A percentile compares a stretch with the other conserved stretches of the same genome.
phyloP scores from a whole-genome alignment of 257 asterid species.

The Solanum bulbocastanum region DNA sequence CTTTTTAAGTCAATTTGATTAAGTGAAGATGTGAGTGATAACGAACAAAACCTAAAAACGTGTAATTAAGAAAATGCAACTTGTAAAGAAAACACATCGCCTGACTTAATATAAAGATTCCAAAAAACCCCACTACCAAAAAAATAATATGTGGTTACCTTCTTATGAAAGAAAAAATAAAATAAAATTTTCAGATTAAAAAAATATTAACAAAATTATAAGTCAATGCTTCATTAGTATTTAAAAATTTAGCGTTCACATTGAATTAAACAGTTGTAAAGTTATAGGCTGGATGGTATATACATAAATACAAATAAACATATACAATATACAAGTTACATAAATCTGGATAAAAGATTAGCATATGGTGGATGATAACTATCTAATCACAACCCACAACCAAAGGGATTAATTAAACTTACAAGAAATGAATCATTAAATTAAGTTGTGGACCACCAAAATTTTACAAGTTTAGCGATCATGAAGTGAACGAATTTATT shows the following conservation, averaged over 20 bases:
- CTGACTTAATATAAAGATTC: not conserved
- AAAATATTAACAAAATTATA: not conserved
- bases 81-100: not conserved
- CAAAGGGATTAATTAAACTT: not conserved
- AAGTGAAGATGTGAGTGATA: not conserved
- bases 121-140: conserved; percentile 3
- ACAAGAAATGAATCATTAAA: not conserved
- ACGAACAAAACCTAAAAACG: not conserved
- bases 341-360: not conserved
- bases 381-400: not conserved
- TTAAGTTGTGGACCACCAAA: not conserved
- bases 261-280: not conserved
- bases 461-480: not conserved
- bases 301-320: not conserved
- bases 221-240: conserved; percentile 3
- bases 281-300: conserved; percentile 10
- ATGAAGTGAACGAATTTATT: not conserved
- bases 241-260: not conserved
- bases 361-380: not conserved
- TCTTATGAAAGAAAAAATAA: not conserved
- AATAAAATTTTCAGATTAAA: not conserved
- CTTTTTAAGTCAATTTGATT: not conserved
- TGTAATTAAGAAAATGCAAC: not conserved
- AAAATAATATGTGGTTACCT: not conserved
- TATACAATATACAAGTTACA: not conserved